phyloP scores from a whole-genome alignment of 768 basidiomycete species.

The Pulveroboletus sp. region DNA sequence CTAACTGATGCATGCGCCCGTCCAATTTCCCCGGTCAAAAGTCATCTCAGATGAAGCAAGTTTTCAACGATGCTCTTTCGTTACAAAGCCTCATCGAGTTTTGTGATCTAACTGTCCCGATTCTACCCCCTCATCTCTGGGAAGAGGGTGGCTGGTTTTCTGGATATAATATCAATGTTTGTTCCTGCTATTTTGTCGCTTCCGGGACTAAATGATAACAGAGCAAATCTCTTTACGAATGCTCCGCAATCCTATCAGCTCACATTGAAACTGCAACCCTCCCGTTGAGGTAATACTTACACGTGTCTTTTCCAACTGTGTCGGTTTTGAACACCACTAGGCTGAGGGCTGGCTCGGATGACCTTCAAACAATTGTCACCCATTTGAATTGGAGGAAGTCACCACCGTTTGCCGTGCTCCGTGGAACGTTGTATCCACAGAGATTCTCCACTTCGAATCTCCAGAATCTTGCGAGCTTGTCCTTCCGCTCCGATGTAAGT shows the following conservation, averaged over 20 bases:
- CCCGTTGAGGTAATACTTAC: slow-evolving; percentile 47
- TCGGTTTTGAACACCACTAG: slow-evolving; percentile 19
- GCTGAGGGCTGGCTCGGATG: slow-evolving; percentile 31
- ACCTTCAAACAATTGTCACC: slow-evolving; percentile 41
- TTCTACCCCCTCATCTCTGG: slow-evolving; percentile 46
- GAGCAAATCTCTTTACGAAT: slow-evolving; percentile 40
- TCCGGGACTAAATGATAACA: slow-evolving; percentile 16
- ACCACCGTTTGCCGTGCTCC: slow-evolving; percentile 52
- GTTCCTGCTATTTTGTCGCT: slow-evolving; percentile 8
- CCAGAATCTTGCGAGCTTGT: slow-evolving; percentile 39
- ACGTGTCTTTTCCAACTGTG: not conserved
- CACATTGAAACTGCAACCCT: slow-evolving; percentile 57
- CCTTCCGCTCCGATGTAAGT: slow-evolving; percentile 28
- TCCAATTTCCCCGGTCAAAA: slow-evolving; percentile 16
- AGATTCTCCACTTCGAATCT: slow-evolving; percentile 21
- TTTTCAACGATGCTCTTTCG: slow-evolving; percentile 61
- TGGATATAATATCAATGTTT: slow-evolving; percentile 13
- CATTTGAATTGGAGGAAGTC: slow-evolving; percentile 51
- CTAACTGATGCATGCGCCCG: not conserved
- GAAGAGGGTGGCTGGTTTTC: slow-evolving; percentile 26
- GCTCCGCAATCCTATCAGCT: slow-evolving; percentile 54
- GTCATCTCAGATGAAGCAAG: slow-evolving; percentile 36
- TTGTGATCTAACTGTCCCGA: slow-evolving; percentile 47
- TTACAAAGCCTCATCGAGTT: slow-evolving; percentile 47
- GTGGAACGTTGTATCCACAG: slow-evolving; percentile 47